Conservation (phyloP, 2,329 filamentous ascomycete species). For the Fusarium scirpi region DNA sequence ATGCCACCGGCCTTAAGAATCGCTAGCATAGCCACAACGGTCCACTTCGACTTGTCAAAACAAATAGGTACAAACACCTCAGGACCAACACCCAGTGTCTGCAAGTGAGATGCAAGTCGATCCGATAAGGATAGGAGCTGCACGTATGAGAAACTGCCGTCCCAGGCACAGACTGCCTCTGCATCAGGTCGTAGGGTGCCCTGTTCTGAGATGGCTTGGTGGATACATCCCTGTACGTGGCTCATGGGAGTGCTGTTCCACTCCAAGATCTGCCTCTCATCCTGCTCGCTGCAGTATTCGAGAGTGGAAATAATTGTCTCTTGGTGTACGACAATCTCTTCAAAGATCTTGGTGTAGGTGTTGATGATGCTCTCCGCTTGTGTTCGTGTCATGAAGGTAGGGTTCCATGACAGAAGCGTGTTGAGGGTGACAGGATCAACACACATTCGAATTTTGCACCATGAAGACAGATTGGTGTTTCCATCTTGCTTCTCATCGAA, state of each 20-base stretch:
- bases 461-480: not conserved
- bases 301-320: slow-evolving; percentile 57
- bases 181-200: slow-evolving; percentile 50
- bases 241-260: slow-evolving; percentile 35
- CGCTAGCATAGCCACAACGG: slow-evolving; percentile 45
- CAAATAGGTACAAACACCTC: slow-evolving; percentile 48
- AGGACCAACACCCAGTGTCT: slow-evolving; percentile 33
- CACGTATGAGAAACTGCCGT: slow-evolving; percentile 57
- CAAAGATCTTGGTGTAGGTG: slow-evolving; percentile 63
- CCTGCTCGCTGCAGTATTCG: slow-evolving; percentile 62
- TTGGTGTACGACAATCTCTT: slow-evolving; percentile 55
- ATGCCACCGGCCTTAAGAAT: slow-evolving; percentile 46
- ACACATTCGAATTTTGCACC: slow-evolving; percentile 37
- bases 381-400: slow-evolving; percentile 54
- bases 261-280: slow-evolving; percentile 61
- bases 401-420: slow-evolving; percentile 50
- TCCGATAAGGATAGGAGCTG: slow-evolving; percentile 56
- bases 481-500: slow-evolving; percentile 43
- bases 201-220: slow-evolving; percentile 56
- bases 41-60: slow-evolving; percentile 49
- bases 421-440: slow-evolving; percentile 35
- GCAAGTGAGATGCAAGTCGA: slow-evolving; percentile 49
- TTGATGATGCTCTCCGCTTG: slow-evolving; percentile 61
- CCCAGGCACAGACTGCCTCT: slow-evolving; percentile 59
- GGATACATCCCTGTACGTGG: slow-evolving; percentile 55